phyloP scores from a whole-genome alignment of 805 yeast species.

The Jamesozyma lodderae region DNA sequence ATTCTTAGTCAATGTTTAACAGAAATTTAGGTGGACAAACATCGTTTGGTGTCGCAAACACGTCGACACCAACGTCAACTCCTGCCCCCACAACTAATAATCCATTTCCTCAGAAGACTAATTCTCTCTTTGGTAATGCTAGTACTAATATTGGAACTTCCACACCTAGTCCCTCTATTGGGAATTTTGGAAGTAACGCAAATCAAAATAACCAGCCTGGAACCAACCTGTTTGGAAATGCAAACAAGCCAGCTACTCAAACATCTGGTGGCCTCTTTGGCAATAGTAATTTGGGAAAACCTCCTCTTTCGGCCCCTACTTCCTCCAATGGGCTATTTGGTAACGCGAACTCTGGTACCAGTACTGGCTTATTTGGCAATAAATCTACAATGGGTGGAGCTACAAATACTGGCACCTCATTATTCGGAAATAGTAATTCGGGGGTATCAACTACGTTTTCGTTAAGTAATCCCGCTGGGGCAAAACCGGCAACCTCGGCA shows the following conservation, averaged over 20 bases:
- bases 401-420: background rate
- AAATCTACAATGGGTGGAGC: conserved; percentile 1
- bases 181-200: conserved; percentile 23
- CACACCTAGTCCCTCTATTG: conserved; percentile 25
- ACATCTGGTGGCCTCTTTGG: conserved; percentile 14
- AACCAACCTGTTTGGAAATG: conserved; percentile 20
- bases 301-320: conserved; percentile 3
- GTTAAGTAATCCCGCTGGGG: background rate
- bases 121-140: conserved; percentile 19
- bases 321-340: conserved; percentile 8
- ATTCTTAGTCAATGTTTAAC: conserved; percentile 3
- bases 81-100: conserved; percentile 21
- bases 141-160: conserved; percentile 14
- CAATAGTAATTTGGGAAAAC: conserved; percentile 6
- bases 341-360: conserved; percentile 5
- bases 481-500: background rate
- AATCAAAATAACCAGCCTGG: conserved; percentile 1
- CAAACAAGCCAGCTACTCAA: background rate
- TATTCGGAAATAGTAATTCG: conserved; percentile 4
- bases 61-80: conserved; percentile 30
- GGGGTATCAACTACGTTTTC: background rate
- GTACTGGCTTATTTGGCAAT: conserved; percentile 13
- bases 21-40: conserved; percentile 18
- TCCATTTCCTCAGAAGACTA: conserved; percentile 17
- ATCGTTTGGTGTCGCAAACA: conserved; percentile 21